phyloP scores from a whole-genome alignment of 2,329 filamentous ascomycete genomes.

The Diplocarpon rosae region DNA sequence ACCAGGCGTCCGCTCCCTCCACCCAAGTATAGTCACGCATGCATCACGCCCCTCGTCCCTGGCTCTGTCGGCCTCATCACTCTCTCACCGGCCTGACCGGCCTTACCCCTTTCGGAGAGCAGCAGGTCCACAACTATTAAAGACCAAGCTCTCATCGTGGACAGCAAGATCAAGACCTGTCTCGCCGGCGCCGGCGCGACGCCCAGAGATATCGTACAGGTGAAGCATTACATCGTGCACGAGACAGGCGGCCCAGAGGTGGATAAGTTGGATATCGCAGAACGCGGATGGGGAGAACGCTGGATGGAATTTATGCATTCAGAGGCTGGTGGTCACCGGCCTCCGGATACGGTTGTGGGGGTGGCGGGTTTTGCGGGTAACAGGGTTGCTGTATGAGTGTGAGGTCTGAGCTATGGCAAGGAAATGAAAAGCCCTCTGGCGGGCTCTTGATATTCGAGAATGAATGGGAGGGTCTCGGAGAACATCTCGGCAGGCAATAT shows the following conservation, averaged over 20 bases:
- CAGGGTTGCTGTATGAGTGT: conserved; percentile 5
- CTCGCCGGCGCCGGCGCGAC: conserved; percentile 3
- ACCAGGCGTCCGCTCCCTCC: conserved; percentile 1
- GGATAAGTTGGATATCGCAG: conserved; percentile 2
- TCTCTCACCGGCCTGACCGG: conserved; percentile 3
- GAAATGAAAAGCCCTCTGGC: not conserved
- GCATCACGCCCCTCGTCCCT: conserved; percentile 8
- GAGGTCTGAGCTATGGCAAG: conserved; percentile 8
- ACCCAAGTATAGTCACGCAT: conserved; percentile 4
- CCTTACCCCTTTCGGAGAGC: not conserved
- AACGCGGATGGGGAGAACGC: conserved; percentile 5
- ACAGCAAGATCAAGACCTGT: conserved; percentile 7
- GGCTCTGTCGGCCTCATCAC: conserved; percentile 4
- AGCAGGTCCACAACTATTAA: not conserved
- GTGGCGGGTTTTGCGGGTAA: conserved; percentile 3
- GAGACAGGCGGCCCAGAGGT: conserved; percentile 1
- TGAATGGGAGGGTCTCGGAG: not conserved
- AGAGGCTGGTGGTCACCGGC: conserved; percentile 4
- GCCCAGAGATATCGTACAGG: conserved; percentile 5
- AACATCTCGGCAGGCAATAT: no score
- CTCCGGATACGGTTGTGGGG: conserved; percentile 6
- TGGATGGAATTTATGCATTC: conserved; percentile 7
- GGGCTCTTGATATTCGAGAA: not conserved
- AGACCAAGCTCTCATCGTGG: conserved; percentile 5
- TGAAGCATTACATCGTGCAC: conserved; percentile 7